Evolutionary conservation across 2,329 filamentous ascomycete genomes (phyloP), one percentile per base, ranked within the genome.

Genomic region (Samsoniella hepiali): DNA sequence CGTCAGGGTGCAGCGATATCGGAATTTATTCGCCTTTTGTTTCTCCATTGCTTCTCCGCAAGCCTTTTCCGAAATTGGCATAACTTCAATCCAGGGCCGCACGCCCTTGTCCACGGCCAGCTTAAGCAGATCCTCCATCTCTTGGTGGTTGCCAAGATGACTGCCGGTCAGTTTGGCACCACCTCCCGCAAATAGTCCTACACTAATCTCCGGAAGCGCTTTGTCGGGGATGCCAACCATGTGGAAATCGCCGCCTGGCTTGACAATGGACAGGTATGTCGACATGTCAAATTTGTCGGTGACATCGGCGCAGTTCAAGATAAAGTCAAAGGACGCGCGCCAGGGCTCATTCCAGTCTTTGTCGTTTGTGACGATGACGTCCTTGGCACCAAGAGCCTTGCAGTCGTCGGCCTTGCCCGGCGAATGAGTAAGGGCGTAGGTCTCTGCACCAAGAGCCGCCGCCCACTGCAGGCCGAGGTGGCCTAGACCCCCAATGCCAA

Each of bases 391-490:
- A 64, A 91, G 79, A 66, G 84, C 83, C 67, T 80, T 75, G 8
- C 84, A 85, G 70, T 90, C 87, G 0, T 79, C 80, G 44, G 76
- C 79, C 77, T 91, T 91, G 71, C 73, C 69, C 1, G 78, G 77
- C 0, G 80, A 84, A 66, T 88, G 84, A 7, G 86, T 88, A 67
- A 90, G 84, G 9, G 84, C 87, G 29, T 88, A 85, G 7, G 83
- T 82, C 54, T 91, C 86, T 32, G 87, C 88, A 10, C 87, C 88
- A 1, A 94, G 77, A 0, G 90, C 90, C 68, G 83, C 86, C 0
- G 90, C 87, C 73, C 85, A 92, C 65, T 91, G 79, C 15, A 94
- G 73, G 0, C 84, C 91, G 67, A 93, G 86, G 72, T 94, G 90
- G 0, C 90, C 90, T 0, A 93, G 75, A 0, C 90, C 90, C 7